Percentiles rank a stretch among this genome's conserved stretches.
Conservation (phyloP, 108 stramenopile genomes). For the Epipyxis sp. region DNA sequence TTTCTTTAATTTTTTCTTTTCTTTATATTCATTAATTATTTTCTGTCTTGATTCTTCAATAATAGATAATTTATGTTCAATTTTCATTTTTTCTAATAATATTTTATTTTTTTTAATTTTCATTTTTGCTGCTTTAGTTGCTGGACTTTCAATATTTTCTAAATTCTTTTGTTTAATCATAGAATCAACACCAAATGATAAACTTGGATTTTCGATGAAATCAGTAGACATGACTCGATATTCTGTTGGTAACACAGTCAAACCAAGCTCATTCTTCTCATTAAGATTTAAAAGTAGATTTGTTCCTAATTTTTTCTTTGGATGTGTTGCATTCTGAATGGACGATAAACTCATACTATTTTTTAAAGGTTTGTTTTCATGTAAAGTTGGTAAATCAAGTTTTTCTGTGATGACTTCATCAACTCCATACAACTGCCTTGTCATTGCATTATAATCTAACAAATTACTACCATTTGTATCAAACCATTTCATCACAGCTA, state of each 20-base stretch:
- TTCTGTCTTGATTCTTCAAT: constrained; percentile 4
- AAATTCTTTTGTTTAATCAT: not conserved
- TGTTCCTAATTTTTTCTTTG: too few relatives aligned
- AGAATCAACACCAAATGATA: not conserved
- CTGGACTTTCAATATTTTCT: constrained; percentile 10
- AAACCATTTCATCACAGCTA: constrained; percentile 1
- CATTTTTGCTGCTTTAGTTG: not conserved
- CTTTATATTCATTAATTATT: constrained; percentile 9
- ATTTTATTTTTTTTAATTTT: not conserved
- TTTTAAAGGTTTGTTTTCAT: too few relatives aligned
- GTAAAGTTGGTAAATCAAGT: not conserved
- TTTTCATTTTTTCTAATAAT: not conserved
- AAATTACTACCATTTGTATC: not conserved
- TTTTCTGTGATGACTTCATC: constrained; percentile 9
- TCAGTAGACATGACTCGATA: too few relatives aligned
- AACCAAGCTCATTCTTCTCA: too few relatives aligned
- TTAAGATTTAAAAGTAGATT: too few relatives aligned
- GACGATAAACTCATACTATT: too few relatives aligned
- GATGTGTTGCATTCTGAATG: too few relatives aligned
- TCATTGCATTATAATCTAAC: not conserved
- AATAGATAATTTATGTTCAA: not conserved
- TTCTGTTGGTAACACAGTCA: too few relatives aligned
- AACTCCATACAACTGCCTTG: constrained; percentile 1
- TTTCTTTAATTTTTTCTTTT: too few relatives aligned
- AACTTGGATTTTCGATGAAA: too few relatives aligned